These are phyloP conservation scores for Cladophialophora chaetospira DNA, from an alignment of 2,329 filamentous ascomycete species.

Conservation along the genomic window DNA sequence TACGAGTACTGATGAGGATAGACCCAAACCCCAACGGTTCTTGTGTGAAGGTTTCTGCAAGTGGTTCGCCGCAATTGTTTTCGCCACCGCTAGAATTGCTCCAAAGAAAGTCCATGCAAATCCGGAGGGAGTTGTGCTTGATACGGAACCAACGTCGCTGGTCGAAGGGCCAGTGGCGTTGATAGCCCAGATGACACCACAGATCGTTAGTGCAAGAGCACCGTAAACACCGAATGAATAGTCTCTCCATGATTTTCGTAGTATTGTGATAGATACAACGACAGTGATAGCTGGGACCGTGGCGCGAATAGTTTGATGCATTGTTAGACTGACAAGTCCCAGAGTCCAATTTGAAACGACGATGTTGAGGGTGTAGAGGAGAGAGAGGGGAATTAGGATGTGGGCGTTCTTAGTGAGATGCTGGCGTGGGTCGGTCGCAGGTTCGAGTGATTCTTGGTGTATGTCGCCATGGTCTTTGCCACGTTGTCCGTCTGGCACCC, in stretches of 20 bases:
- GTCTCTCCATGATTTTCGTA: conserved; percentile 2
- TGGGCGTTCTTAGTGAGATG: neutral
- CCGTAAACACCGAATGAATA: conserved; percentile 5
- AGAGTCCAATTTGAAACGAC: conserved; percentile 22
- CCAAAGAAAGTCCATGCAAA: conserved; percentile 1
- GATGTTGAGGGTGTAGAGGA: conserved; percentile 26
- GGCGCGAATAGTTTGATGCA: conserved; percentile 26
- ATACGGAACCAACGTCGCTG: too few species aligned
- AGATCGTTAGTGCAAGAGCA: conserved; percentile 3
- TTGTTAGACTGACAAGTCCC: conserved; percentile 19
- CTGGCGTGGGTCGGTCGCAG: neutral
- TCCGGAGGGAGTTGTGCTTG: neutral
- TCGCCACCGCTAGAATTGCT: conserved; percentile 17
- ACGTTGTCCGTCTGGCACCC: neutral
- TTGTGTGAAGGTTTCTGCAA: conserved; percentile 6
- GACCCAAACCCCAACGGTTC: conserved; percentile 1
- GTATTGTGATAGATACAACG: neutral
- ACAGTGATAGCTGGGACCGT: conserved; percentile 23
- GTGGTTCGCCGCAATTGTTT: conserved; percentile 12
- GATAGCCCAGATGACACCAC: conserved; percentile 16
- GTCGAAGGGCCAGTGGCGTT: neutral
- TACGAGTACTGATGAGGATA: conserved; percentile 11
- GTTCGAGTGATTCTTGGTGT: neutral
- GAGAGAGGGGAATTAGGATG: conserved; percentile 18
- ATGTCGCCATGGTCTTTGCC: neutral